A percentile compares a stretch with the other conserved stretches of the same genome.
Evolutionary conservation across 2,329 filamentous ascomycete species (phyloP).

Genomic region (Mycosphaerella sp.): DNA sequence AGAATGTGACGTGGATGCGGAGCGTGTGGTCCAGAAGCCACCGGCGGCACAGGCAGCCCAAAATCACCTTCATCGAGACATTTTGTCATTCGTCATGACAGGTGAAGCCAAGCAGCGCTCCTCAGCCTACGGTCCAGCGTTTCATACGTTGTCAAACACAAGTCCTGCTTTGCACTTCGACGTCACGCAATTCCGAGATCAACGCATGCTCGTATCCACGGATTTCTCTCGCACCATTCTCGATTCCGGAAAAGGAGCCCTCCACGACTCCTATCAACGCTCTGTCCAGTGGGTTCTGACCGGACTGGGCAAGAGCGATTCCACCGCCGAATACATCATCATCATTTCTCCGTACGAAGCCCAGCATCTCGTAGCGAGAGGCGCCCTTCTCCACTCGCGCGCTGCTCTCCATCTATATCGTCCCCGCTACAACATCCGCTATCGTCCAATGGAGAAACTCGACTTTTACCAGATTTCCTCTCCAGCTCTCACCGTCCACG

Average conservation of each 20-base stretch:
- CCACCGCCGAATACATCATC: slow-evolving; percentile 34
- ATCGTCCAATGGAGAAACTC: slow-evolving; percentile 42
- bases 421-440: slow-evolving; percentile 39
- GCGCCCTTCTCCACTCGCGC: slow-evolving; percentile 34
- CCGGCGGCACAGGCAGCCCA: slow-evolving; percentile 32
- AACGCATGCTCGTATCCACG: slow-evolving; percentile 3
- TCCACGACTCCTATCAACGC: slow-evolving; percentile 46
- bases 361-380: slow-evolving; percentile 41
- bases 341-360: slow-evolving; percentile 59
- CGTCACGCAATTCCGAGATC: not conserved
- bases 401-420: slow-evolving; percentile 46
- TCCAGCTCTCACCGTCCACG: not conserved
- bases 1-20: slow-evolving; percentile 52
- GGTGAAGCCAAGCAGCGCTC: not conserved
- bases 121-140: slow-evolving; percentile 1
- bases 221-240: slow-evolving; percentile 11
- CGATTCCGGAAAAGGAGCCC: not conserved
- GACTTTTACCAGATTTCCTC: slow-evolving; percentile 39
- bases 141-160: slow-evolving; percentile 9
- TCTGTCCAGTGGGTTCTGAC: slow-evolving; percentile 52
- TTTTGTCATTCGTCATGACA: slow-evolving; percentile 37
- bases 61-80: slow-evolving; percentile 38
- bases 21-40: slow-evolving; percentile 49
- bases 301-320: not conserved
- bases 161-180: slow-evolving; percentile 8